Conservation (phyloP, 305 asterid species). For the Plantago rigida region DNA sequence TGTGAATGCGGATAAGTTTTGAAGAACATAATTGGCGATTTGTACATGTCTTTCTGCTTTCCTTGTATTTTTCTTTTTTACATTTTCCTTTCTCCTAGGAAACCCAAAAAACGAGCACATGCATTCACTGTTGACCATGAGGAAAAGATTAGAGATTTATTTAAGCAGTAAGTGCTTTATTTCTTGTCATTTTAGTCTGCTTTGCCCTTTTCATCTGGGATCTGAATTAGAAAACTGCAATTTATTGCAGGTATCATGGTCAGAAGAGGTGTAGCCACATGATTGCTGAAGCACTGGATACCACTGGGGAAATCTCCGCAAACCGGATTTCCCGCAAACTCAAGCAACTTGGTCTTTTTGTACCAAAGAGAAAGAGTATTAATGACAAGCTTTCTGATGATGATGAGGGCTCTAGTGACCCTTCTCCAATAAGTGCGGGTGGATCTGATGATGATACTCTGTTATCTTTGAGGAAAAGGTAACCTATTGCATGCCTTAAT, state of each 20-base stretch:
- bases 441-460: constrained; percentile 64
- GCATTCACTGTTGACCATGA: constrained; percentile 72
- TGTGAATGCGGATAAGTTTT: background rate
- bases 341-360: constrained; percentile 74
- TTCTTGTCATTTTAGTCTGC: constrained; percentile 11
- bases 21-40: constrained; percentile 16
- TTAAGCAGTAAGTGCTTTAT: constrained; percentile 62
- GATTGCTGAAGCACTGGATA: constrained; percentile 82
- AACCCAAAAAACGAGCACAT: constrained; percentile 59
- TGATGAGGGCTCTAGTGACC: constrained; percentile 34
- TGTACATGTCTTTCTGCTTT: background rate
- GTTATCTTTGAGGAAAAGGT: constrained; percentile 59
- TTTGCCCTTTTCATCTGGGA: constrained; percentile 19
- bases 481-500: constrained; percentile 22
- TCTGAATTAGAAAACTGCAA: constrained; percentile 21
- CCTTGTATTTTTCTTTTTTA: background rate
- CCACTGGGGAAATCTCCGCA: constrained; percentile 54
- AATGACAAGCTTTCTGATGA: constrained; percentile 45
- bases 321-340: constrained; percentile 71
- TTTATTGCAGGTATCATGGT: constrained; percentile 65
- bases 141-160: constrained; percentile 66
- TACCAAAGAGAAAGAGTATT: constrained; percentile 42
- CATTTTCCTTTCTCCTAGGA: constrained; percentile 40
- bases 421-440: constrained; percentile 36
- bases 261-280: constrained; percentile 73